Percentiles rank a stretch among this genome's conserved stretches.
Evolutionary conservation across 441 rosid species (phyloP).

Genomic region (Hura crepitans): DNA sequence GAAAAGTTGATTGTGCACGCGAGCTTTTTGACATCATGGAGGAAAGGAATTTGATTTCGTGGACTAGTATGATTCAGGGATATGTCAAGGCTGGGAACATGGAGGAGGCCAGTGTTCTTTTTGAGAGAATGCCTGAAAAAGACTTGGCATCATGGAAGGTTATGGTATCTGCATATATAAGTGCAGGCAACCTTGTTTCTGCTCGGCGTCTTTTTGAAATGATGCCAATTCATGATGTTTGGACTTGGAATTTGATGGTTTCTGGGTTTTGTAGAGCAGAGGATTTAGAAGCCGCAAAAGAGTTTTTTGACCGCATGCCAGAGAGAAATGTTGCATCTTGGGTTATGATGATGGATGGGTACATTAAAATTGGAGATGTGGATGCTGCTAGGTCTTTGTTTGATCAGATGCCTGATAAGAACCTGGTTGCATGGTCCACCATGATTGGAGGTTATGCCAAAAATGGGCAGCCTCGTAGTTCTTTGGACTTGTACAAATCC

Average conservation of each 20-base stretch:
- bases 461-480: constrained; percentile 47
- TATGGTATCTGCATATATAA: constrained; percentile 39
- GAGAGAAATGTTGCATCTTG: constrained; percentile 51
- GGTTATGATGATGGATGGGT: constrained; percentile 62
- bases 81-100: constrained; percentile 38
- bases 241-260: constrained; percentile 38
- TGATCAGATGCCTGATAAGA: constrained; percentile 56
- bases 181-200: constrained; percentile 31
- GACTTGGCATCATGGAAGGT: constrained; percentile 39
- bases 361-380: constrained; percentile 49
- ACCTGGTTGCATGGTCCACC: constrained; percentile 66
- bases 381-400: constrained; percentile 49
- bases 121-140: constrained; percentile 41
- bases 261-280: constrained; percentile 34
- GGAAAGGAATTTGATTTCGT: constrained; percentile 41
- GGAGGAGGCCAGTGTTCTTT: constrained; percentile 39
- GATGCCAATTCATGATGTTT: constrained; percentile 34
- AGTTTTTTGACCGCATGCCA: constrained; percentile 46
- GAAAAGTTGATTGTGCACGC: constrained; percentile 36
- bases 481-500: constrained; percentile 52
- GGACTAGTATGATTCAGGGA: constrained; percentile 47
- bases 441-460: constrained; percentile 64
- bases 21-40: constrained; percentile 36
- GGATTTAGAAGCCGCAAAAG: constrained; percentile 39
- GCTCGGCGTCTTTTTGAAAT: constrained; percentile 33